These are phyloP conservation scores for Perilla frutescens DNA, from an alignment of 257 asterid species.

Conservation along the genomic window DNA sequence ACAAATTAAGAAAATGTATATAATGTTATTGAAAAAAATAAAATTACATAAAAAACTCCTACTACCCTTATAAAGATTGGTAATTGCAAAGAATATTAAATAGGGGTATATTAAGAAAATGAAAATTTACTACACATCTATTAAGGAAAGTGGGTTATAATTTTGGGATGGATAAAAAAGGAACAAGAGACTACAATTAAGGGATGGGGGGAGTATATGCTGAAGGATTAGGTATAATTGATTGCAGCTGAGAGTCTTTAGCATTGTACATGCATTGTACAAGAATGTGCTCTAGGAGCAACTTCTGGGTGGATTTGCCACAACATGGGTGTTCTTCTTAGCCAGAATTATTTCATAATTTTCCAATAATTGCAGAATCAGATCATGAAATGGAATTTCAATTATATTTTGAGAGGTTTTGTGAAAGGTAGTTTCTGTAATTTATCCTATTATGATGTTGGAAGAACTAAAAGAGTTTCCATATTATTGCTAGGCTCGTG, in stretches of 20 bases:
- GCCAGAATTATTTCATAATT: not conserved
- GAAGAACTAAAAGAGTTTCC: conserved; percentile 27
- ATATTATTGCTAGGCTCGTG: conserved; percentile 66
- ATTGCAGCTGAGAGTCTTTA: not conserved
- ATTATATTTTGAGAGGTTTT: not conserved
- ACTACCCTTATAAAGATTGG: too few species aligned
- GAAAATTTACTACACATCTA: too few species aligned
- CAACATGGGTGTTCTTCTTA: not conserved
- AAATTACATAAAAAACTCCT: too few species aligned
- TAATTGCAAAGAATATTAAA: too few species aligned
- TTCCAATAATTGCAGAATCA: not conserved
- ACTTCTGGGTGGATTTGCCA: not conserved
- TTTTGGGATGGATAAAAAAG: too few species aligned
- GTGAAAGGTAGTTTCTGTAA: conserved; percentile 12
- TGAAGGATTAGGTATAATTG: not conserved
- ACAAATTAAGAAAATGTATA: too few species aligned
- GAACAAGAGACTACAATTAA: too few species aligned
- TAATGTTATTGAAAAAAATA: too few species aligned
- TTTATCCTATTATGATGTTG: conserved; percentile 8
- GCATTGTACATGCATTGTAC: not conserved
- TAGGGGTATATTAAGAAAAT: too few species aligned
- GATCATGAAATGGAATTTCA: not conserved
- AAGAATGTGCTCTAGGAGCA: not conserved
- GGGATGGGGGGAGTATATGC: not conserved
- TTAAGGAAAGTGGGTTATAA: too few species aligned